phyloP scores from a whole-genome alignment of 768 basidiomycete species.

The Russula emetica region DNA sequence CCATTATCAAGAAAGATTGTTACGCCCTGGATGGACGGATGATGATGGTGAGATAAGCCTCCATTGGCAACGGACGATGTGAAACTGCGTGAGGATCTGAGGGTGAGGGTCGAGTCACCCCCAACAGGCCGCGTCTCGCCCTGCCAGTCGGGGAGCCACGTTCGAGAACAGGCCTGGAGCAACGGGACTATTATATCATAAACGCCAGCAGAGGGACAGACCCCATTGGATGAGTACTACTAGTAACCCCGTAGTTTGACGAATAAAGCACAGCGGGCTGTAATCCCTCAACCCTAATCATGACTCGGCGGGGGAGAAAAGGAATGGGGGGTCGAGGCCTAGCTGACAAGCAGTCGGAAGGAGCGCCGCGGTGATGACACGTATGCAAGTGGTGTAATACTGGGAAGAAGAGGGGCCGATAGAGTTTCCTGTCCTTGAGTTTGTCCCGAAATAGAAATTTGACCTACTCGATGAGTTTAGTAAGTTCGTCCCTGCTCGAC shows the following conservation, averaged over 20 bases:
- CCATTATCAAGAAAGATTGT: neutral
- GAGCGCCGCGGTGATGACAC: conserved; percentile 13
- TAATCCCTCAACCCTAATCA: conserved; percentile 15
- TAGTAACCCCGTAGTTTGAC: too few species aligned
- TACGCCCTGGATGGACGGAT: neutral
- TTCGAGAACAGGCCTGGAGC: conserved; percentile 12
- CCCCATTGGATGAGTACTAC: neutral
- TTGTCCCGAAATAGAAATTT: neutral
- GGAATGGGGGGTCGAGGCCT: neutral
- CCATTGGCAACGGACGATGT: neutral
- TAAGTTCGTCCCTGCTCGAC: neutral
- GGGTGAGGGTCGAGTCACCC: neutral
- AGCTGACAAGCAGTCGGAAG: neutral
- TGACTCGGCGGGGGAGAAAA: too few species aligned
- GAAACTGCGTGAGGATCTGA: neutral
- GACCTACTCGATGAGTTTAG: neutral
- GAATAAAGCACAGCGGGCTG: conserved; percentile 5
- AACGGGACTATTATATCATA: neutral
- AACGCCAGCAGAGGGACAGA: neutral
- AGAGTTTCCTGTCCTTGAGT: neutral
- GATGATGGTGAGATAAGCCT: neutral
- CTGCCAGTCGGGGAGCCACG: neutral
- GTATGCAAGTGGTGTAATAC: neutral
- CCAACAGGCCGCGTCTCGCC: neutral
- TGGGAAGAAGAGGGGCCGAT: neutral